Conservation (phyloP, 345 rosid species). For the Bruguiera parviflora region DNA sequence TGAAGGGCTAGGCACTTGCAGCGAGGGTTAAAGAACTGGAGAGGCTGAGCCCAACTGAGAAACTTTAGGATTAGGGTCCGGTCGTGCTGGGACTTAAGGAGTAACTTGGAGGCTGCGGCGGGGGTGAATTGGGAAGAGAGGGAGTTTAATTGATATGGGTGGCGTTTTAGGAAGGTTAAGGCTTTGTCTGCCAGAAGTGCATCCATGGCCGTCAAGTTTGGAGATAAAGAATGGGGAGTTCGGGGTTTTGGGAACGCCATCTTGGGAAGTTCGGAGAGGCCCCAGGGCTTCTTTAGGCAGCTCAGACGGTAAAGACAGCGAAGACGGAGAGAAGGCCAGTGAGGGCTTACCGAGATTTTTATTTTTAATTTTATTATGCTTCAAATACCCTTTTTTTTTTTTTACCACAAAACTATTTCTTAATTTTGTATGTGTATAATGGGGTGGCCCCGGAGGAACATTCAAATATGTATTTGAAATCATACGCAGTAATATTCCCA, state of each 20-base stretch:
- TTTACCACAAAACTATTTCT: too few relatives aligned
- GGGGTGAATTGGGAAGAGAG: constrained; percentile 65
- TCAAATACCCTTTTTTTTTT: too few relatives aligned
- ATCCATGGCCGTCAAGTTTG: constrained; percentile 36
- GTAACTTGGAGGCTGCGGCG: constrained; percentile 53
- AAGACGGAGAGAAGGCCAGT: too few relatives aligned
- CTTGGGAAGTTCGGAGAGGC: constrained; percentile 2
- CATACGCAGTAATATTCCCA: too few relatives aligned
- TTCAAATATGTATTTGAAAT: too few relatives aligned
- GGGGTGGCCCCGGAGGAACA: too few relatives aligned
- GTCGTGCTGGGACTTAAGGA: constrained; percentile 63
- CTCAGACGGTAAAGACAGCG: too few relatives aligned
- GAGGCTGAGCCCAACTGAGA: constrained; percentile 65
- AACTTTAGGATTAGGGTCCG: constrained; percentile 49
- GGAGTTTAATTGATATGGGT: constrained; percentile 55
- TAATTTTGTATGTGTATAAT: too few relatives aligned
- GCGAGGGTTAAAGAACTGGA: constrained; percentile 56
- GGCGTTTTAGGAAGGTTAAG: constrained; percentile 50
- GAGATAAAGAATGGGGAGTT: constrained; percentile 35
- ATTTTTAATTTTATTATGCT: too few relatives aligned
- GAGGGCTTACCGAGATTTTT: too few relatives aligned
- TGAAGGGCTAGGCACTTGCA: constrained; percentile 78
- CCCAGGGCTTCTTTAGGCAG: too few relatives aligned
- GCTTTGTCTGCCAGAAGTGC: constrained; percentile 56
- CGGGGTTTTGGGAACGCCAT: constrained; percentile 49